Evolutionary conservation across 305 asterid genomes (phyloP), one percentile per base, ranked within the genome.

Genomic region (Coffea humblotiana): DNA sequence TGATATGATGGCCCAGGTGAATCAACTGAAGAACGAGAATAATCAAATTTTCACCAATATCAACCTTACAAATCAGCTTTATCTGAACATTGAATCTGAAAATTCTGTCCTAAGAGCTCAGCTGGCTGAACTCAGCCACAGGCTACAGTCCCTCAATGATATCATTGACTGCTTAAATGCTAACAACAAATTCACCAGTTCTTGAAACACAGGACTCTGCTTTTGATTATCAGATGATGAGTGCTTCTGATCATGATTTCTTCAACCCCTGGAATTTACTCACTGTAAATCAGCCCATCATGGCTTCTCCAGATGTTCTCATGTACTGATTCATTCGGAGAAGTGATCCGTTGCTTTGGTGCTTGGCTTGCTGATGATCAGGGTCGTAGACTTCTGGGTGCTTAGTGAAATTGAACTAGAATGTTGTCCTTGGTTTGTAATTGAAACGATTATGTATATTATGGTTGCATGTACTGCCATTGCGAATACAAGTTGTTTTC

Each of bases 31-130:
- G 79, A 84, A 87, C 23, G 86, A 88, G n/a, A 91, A 91, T 51
- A 78, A 79, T 19, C 89, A 81, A 25, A 80, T 87, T 37, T 74
- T 88, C 2, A 82, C 77, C 0, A 89, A 87, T 69, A 79, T 84
- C 10, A 87, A 83, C 29, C 60, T 86, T n/a, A 86, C 86, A 0
- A 81, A 78, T 48, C 92, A 84, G 74, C 82, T 82, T 47, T 83
- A n/a, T 47, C 29, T 88, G 84, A 89, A 86, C 14, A 48, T 87
- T 4, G 94, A 92, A 73, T 83, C 91, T 6, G 92, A 90, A 66
- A 92, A 90, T 52, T 87, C 89, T 0, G 80, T 91, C 45, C 88
- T 92, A 0, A 73, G 83, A 76, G 93, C 91, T 71, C 96, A 90
- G 80, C 40, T 90, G 54, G 58, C 79, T 60, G 96, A 91, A 56